Conservation (phyloP, 108 stramenopile genomes). For the Conticribra guillardii region DNA sequence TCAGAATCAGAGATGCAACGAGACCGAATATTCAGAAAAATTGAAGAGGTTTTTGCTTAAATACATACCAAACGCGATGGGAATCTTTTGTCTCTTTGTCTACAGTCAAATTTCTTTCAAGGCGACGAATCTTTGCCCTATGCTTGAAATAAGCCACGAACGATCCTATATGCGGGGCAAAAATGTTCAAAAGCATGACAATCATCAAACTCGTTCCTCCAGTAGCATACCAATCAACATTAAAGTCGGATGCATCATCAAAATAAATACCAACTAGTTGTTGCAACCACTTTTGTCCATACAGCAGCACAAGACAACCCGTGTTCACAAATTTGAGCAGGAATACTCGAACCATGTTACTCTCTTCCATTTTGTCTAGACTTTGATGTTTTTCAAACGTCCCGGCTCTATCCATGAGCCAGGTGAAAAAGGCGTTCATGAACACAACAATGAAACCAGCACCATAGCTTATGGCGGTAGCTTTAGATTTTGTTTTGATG, state of each 20-base stretch:
- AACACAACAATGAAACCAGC: constrained; percentile 55
- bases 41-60: background rate
- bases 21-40: too few species aligned
- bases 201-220: constrained; percentile 55
- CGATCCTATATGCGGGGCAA: constrained; percentile 54
- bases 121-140: constrained; percentile 40
- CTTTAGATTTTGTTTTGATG: constrained; percentile 18
- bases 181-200: constrained; percentile 48
- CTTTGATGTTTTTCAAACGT: constrained; percentile 65
- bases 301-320: constrained; percentile 56
- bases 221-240: constrained; percentile 61
- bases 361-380: constrained; percentile 55
- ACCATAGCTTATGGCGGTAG: constrained; percentile 46
- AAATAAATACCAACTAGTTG: constrained; percentile 34
- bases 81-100: constrained; percentile 39
- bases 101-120: constrained; percentile 34
- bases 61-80: constrained; percentile 23
- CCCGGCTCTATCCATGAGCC: constrained; percentile 55
- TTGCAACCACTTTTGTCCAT: constrained; percentile 53
- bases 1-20: background rate
- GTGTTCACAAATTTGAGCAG: constrained; percentile 63
- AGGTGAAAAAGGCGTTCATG: constrained; percentile 58
- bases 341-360: constrained; percentile 62
- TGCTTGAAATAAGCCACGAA: constrained; percentile 42
- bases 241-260: constrained; percentile 55